Evolutionary conservation across 1,139 yeast genomes (phyloP), one percentile per base, ranked within the genome.

Genomic region (Scheffersomyces illinoinensis): DNA sequence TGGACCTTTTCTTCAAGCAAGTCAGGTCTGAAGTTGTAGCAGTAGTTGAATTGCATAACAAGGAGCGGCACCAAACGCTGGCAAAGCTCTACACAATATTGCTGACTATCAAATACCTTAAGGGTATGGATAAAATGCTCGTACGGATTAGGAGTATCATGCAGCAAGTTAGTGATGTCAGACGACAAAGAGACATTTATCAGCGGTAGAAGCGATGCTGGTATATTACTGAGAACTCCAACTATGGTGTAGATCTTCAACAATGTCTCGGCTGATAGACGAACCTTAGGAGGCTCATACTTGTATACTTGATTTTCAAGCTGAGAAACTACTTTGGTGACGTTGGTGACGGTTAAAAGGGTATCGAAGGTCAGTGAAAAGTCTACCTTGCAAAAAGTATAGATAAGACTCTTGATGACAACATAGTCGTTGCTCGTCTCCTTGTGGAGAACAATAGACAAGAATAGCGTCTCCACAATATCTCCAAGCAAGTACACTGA

Each of bases 1-100:
- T 71, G 71, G 39, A 75, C 66, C 47, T 74, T 68, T 33, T 62
- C 63, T 24, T 67, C 59, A 48, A 76, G 61, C 49, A 78, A 64
- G 62, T 80, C 84, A 1, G 74, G 75, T 33, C 71, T 66, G 56
- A 70, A 71, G 4, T 65, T 65, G 61, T 77, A 75, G 60, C 68
- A 71, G 56, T 70, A 69, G 58, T 74, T 74, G 62, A 72, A 75
- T 54, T 72, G 70, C 58, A 72, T 69, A 3, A 73, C 70, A 26
- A 75, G 64, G 14, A 73, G 63, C 0, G 79, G 76, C 4, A 72
- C 53, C 5, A 73, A 56, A 48, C 71, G 65, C 60, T 66, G 68
- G 21, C 64, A 61, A 18, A 75, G 56, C 47, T 66, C 67, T 46
- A 60, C 61, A 20, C n/a, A 26, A 62, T 59, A 56, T 62, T 68